phyloP scores from a whole-genome alignment of 2,329 filamentous ascomycete species.

The Fusarium concolor region DNA sequence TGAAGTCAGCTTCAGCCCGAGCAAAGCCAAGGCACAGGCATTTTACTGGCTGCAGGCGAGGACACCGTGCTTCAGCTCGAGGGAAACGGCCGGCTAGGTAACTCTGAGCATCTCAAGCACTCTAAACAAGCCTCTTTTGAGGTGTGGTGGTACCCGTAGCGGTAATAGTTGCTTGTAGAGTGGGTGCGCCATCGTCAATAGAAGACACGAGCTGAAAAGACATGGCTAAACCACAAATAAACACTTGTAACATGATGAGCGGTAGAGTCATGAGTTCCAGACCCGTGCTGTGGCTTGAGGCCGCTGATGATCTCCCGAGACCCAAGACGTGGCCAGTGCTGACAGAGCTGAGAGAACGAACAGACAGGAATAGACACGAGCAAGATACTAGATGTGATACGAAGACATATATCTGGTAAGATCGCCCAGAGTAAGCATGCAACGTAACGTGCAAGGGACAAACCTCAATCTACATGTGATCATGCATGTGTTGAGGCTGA shows the following conservation, averaged over 20 bases:
- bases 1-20: constrained; percentile 37
- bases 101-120: constrained; percentile 5
- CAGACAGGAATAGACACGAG: constrained; percentile 37
- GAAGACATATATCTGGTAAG: constrained; percentile 1
- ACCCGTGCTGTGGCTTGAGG: constrained; percentile 25
- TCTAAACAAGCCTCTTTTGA: constrained; percentile 3
- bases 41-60: constrained; percentile 13
- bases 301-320: constrained; percentile 31
- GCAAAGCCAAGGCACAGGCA: constrained; percentile 13
- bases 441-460: constrained; percentile 26
- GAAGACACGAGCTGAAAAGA: constrained; percentile 32
- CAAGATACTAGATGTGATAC: constrained; percentile 21
- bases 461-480: constrained; percentile 2
- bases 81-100: background rate
- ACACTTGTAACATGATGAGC: constrained; percentile 19
- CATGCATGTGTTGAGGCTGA: constrained; percentile 12
- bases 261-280: constrained; percentile 1
- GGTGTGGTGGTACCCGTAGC: constrained; percentile 37
- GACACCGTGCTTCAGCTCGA: constrained; percentile 29
- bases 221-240: constrained; percentile 4
- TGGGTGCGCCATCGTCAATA: constrained; percentile 9
- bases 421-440: constrained; percentile 14
- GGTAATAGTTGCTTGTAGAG: constrained; percentile 13
- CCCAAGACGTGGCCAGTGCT: constrained; percentile 24
- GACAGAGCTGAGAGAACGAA: constrained; percentile 11